A percentile compares a stretch with the other conserved stretches of the same genome.
phyloP scores from a whole-genome alignment of 2,329 filamentous ascomycete genomes.

The Nigrospora osmanthi region DNA sequence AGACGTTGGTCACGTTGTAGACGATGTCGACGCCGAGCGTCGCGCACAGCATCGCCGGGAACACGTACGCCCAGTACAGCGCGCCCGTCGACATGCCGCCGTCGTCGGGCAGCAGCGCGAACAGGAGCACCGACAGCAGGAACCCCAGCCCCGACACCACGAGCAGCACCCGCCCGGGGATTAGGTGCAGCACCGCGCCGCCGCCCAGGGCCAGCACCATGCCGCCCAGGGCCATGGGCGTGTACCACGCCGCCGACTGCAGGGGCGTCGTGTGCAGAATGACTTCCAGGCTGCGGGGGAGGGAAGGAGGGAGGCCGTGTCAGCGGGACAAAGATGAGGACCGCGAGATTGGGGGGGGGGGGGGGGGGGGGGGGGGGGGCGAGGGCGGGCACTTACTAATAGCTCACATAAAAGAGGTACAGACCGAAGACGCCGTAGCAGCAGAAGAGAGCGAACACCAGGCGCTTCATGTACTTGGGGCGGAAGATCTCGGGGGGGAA shows the following conservation, averaged over 20 bases:
- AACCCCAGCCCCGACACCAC: conserved; percentile 54
- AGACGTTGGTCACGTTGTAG: conserved; percentile 69
- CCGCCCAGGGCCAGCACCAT: conserved; percentile 55
- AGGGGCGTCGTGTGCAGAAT: conserved; percentile 53
- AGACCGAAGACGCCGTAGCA: conserved; percentile 62
- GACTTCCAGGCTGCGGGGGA: conserved; percentile 45
- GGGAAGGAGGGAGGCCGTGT: background rate
- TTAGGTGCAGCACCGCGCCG: conserved; percentile 58
- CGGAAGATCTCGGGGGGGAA: conserved; percentile 63
- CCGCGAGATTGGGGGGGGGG: background rate
- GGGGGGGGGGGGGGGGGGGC: background rate
- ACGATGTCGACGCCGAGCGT: conserved; percentile 70
- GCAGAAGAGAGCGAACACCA: conserved; percentile 54
- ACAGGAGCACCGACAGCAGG: conserved; percentile 50
- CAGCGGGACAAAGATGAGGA: background rate
- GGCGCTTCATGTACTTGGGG: conserved; percentile 59
- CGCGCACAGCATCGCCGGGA: conserved; percentile 60
- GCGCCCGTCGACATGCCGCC: conserved; percentile 21
- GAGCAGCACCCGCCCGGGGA: conserved; percentile 56
- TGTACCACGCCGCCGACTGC: conserved; percentile 60
- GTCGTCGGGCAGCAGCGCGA: conserved; percentile 54
- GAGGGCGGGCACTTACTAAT: conserved; percentile 17
- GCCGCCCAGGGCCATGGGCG: conserved; percentile 60
- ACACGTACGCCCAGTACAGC: conserved; percentile 66
- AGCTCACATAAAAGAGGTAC: conserved; percentile 60